Evolutionary conservation across 345 rosid genomes (phyloP), one percentile per base, ranked within the genome.

Genomic region (Moricandia arvensis): DNA sequence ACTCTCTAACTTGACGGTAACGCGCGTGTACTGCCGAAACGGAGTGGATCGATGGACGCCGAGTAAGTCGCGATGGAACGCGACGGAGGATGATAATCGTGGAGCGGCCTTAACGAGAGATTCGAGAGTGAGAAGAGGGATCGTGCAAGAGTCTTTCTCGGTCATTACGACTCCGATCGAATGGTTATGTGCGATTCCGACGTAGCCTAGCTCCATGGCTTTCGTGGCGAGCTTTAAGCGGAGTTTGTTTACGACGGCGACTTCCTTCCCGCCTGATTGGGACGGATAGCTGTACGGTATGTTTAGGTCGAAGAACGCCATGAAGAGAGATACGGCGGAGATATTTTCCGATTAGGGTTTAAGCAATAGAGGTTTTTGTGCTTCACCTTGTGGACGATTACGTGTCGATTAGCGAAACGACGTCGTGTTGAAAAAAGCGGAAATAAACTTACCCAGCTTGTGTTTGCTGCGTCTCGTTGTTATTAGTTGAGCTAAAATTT

Each of bases 21-120:
- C 81, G 68, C 98, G 96, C 11, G 94, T 87, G 88, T 90, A 92
- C 86, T 92, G 97, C 47, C 96, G 89, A 85, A 89, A 90, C 65
- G 97, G 86, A 21, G 93, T 79, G 74, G 82, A 45, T 68, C 85
- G 86, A 1, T 89, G 87, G 72, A 89, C 73, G 9, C 89, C 82
- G 30, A 95, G 97, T 37, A 95, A 85, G 75, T 86, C 84, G 15
- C 97, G 97, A 81, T 89, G 97, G 86, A 89, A 64, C 27, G 79
- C 79, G 51, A 90, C 89, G 53, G 99, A 89, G 35, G 90, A 82
- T 59, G 86, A 72, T 73, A 90, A 76, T 1, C 87, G 79, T n/a
- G 96, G 96, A 21, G 89, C 85, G 18, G 79, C 41, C 47, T 83
- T 83, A 41, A 95, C 79, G 41, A 92, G 87, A 54, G 92, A 79